phyloP scores from a whole-genome alignment of 2,329 filamentous ascomycete genomes.

The Emydomyces testavorans region DNA sequence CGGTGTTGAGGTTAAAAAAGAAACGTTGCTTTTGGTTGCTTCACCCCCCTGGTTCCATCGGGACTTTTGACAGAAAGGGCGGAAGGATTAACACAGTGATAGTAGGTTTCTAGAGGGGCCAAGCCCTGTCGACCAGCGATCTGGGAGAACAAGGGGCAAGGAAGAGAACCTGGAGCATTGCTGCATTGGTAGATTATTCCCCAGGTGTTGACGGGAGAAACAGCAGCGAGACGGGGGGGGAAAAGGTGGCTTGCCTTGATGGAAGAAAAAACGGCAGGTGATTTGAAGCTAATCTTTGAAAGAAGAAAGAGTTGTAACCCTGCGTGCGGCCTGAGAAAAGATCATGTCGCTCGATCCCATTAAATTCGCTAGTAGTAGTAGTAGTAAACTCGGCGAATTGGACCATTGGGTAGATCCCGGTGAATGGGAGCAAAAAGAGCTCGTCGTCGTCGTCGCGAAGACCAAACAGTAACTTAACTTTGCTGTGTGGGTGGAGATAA shows the following conservation, averaged over 20 bases:
- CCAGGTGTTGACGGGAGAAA: background rate
- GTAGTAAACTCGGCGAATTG: too few relatives aligned
- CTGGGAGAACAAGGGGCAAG: conserved; percentile 1
- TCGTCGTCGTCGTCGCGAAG: too few relatives aligned
- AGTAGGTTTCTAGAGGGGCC: background rate
- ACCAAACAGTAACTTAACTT: too few relatives aligned
- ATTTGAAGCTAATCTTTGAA: too few relatives aligned
- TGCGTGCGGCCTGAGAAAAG: too few relatives aligned
- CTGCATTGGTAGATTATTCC: too few relatives aligned
- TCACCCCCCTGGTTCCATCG: background rate
- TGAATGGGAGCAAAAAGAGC: too few relatives aligned
- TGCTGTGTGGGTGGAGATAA: background rate
- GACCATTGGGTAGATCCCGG: too few relatives aligned
- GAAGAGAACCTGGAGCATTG: too few relatives aligned
- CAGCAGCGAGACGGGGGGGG: background rate
- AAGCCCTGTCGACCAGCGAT: background rate
- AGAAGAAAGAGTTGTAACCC: too few relatives aligned
- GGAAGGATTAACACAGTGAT: background rate
- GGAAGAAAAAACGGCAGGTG: background rate
- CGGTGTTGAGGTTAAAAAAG: conserved; percentile 8
- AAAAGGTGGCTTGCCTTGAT: background rate
- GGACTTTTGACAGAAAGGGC: background rate
- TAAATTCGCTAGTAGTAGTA: too few relatives aligned
- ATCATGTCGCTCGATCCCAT: too few relatives aligned
- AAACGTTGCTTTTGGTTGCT: background rate